Evolutionary conservation across 169 alveolate species (phyloP), one percentile per base, ranked within the genome.

Genomic region (Plasmodium vivax): DNA sequence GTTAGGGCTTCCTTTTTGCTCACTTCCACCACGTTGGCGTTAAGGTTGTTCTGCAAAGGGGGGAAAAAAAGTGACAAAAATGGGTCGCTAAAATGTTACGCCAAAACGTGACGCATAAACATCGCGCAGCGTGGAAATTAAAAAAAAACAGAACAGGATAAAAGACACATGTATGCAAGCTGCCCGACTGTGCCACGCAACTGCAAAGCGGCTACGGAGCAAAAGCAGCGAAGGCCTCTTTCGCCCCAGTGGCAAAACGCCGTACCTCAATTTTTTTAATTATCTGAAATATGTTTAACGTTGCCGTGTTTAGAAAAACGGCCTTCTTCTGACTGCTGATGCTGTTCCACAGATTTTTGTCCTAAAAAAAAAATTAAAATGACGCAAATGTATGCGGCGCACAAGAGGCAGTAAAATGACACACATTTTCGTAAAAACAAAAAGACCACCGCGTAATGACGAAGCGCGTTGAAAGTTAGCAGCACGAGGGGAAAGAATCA

Each of bases 271-370:
- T 27, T 30, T 58, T 54, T 81, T 90, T 90, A 90, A 90, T 80
- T 58, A 71, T 80, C 75, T 90, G 94, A 68, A 90, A 90, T 80
- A 90, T 90, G 85, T 45, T 90, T 45, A 90, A 90, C 41, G 68
- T 54, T 16, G 83, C 23, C 36, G 73, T 41, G 36, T 90, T 90
- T 45, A 90, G 43, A 90, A 90, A 90, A 23, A 90, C 91, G 23
- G 84, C 94, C 32, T 79, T 90, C 73, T 68, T 90, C 84, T 90
- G 87, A 80, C 36, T 90, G 34, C 47, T 19, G 34, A 90, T 79
- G 45, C 54, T 32, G 43, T 90, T 45, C 94, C 94, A 90, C 73
- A 79, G 79, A 10, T 34, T 71, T 81, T 80, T 90, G 38, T 90
- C 94, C 94, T 90, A 23, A 4, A 80, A 90, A 79, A 14, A 73